Evolutionary conservation across 345 rosid genomes (phyloP), one percentile per base, ranked within the genome.

Genomic region (Anacardium occidentale): DNA sequence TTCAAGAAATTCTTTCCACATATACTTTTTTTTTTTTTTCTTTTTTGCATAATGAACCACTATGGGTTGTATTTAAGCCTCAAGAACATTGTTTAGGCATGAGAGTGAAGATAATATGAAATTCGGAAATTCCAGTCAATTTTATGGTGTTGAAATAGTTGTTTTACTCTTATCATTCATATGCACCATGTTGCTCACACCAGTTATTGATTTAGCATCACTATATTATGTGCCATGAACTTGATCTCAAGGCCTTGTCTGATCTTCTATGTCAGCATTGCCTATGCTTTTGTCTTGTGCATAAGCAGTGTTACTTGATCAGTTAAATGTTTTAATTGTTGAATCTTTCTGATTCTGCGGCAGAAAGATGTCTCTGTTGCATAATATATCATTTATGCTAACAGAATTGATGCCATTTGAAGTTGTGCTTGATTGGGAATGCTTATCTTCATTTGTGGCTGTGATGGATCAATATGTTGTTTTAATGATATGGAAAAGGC

Each of bases 21-120:
- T 40, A 15, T 12, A 17, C 40, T 1, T 44, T 18, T 24, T 24
- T n/a, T n/a, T n/a, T n/a, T n/a, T n/a, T n/a, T n/a, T n/a, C n/a
- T n/a, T n/a, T n/a, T 45, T 70, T 58, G 64, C 58, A 57, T 57
- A 22, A 57, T 57, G 53, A 69, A 25, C 56, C n/a, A 18, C 25
- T 2, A 29, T 2, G 26, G 73, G n/a, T 45, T 70, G 56, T 70
- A 70, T 25, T 69, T 44, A 57, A 0, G 18, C 26, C 56, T 58
- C 29, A 18, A 50, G 45, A 29, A 45, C 73, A 70, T 70, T 70
- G 13, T 58, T 42, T 58, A 25, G 45, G 42, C 10, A 54, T 26
- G 63, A 44, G 56, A 18, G 17, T 3, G 26, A 54, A 11, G 13
- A 57, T 17, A 7, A 56, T 44, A 22, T 12, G 42, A 45, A 56